Conservation (phyloP, 2,329 filamentous ascomycete species). For the Blumeria hordei region DNA sequence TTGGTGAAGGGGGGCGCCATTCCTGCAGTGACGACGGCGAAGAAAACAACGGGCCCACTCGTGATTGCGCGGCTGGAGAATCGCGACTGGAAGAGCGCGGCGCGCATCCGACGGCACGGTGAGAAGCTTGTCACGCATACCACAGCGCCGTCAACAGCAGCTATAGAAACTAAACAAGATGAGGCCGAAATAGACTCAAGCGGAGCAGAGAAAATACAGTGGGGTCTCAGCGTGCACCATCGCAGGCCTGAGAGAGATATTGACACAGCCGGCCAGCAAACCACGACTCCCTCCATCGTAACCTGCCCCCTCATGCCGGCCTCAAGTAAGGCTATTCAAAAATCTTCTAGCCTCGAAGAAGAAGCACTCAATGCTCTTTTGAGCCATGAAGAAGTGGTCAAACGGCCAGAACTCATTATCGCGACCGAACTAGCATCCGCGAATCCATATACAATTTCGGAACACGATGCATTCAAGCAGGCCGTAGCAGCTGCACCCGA, state of each 20-base stretch:
- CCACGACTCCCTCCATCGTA: too few relatives aligned
- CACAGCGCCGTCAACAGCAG: too few relatives aligned
- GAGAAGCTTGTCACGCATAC: too few relatives aligned
- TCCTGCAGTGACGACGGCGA: slow-evolving; percentile 7
- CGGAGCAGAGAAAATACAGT: slow-evolving; percentile 7
- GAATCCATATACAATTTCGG: slow-evolving; percentile 19
- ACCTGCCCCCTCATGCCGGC: too few relatives aligned
- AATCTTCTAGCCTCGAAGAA: slow-evolving; percentile 25
- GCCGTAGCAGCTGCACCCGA: slow-evolving; percentile 53
- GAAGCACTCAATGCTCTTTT: slow-evolving; percentile 46
- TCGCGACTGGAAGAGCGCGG: slow-evolving; percentile 36
- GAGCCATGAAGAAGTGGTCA: slow-evolving; percentile 24
- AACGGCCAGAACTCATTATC: slow-evolving; percentile 27
- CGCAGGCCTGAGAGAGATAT: too few relatives aligned
- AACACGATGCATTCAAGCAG: slow-evolving; percentile 42
- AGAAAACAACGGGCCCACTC: slow-evolving; percentile 18
- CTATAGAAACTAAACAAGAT: too few relatives aligned
- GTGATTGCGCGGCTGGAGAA: slow-evolving; percentile 35
- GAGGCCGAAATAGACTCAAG: too few relatives aligned
- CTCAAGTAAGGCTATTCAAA: slow-evolving; percentile 2
- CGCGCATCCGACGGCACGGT: slow-evolving; percentile 11
- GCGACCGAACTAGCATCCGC: slow-evolving; percentile 11
- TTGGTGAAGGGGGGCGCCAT: slow-evolving; percentile 24
- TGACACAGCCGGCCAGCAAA: too few relatives aligned
- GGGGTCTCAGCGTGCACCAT: slow-evolving; percentile 22